These are phyloP conservation scores for Telopea speciosissima DNA, from an alignment of 177 flowering plant species.

Conservation along the genomic window DNA sequence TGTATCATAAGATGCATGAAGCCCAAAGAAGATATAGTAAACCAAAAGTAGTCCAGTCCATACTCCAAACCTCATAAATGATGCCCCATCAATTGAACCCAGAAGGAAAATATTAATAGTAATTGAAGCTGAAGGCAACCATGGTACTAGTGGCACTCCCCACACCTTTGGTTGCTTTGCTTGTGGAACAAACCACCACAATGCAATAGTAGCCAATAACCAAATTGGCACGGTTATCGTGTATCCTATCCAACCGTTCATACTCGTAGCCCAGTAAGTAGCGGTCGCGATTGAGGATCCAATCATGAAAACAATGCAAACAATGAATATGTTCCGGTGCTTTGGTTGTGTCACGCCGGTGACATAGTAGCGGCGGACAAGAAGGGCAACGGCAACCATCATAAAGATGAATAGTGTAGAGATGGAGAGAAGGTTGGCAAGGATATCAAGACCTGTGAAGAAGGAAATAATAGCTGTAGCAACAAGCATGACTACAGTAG, in stretches of 20 bases:
- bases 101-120: constrained; percentile 44
- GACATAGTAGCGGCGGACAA: constrained; percentile 48
- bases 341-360: constrained; percentile 25
- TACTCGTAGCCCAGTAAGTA: constrained; percentile 30
- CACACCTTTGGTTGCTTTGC: constrained; percentile 39
- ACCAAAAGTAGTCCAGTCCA: constrained; percentile 39
- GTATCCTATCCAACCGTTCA: constrained; percentile 34
- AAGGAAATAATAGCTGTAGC: constrained; percentile 40
- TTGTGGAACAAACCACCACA: constrained; percentile 24
- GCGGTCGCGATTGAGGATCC: constrained; percentile 33
- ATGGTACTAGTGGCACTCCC: constrained; percentile 60
- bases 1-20: constrained; percentile 55
- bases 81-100: constrained; percentile 40
- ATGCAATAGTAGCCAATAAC: constrained; percentile 33
- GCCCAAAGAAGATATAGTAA: constrained; percentile 44
- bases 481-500: constrained; percentile 37
- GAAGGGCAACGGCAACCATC: constrained; percentile 42
- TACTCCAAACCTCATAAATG: constrained; percentile 38
- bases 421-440: constrained; percentile 48
- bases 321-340: constrained; percentile 31
- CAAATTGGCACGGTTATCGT: constrained; percentile 32
- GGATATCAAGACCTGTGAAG: constrained; percentile 40
- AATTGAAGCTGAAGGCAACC: constrained; percentile 48
- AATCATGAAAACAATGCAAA: constrained; percentile 23
- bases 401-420: constrained; percentile 55